Conservation (phyloP, 345 rosid genomes). For the Alliaria petiolata region DNA sequence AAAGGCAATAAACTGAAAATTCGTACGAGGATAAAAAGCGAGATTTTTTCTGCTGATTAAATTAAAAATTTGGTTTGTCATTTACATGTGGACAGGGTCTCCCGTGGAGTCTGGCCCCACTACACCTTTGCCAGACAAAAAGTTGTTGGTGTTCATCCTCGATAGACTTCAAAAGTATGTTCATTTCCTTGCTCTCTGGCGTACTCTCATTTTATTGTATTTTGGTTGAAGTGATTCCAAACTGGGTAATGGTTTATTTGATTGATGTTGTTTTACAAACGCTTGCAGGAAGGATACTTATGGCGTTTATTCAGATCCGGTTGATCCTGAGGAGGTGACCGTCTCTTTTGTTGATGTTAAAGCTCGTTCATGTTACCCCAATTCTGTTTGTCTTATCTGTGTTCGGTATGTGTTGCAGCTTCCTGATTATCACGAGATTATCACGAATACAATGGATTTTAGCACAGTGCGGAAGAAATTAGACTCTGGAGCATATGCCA, state of each 20-base stretch:
- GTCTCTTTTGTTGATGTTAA: conserved; percentile 7
- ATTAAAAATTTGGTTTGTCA: conserved; percentile 22
- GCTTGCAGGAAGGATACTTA: conserved; percentile 85
- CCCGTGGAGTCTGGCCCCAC: conserved; percentile 88
- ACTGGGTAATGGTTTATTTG: conserved; percentile 28
- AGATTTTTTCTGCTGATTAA: conserved; percentile 24
- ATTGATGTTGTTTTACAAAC: conserved; percentile 1
- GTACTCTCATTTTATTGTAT: conserved; percentile 10
- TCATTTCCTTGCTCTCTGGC: conserved; percentile 27
- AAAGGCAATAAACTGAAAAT: conserved; percentile 35
- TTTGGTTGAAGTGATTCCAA: conserved; percentile 15
- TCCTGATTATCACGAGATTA: conserved; percentile 89
- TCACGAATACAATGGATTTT: conserved; percentile 88
- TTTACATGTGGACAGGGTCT: conserved; percentile 71
- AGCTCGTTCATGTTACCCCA: neutral
- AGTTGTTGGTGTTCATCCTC: conserved; percentile 96
- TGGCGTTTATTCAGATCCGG: conserved; percentile 92
- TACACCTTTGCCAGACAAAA: conserved; percentile 96
- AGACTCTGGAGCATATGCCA: conserved; percentile 53
- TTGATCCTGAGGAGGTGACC: conserved; percentile 79
- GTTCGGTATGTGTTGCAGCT: conserved; percentile 50
- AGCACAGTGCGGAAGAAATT: conserved; percentile 72
- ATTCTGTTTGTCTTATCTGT: neutral
- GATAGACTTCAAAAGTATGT: conserved; percentile 97
- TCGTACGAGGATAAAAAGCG: conserved; percentile 34